phyloP scores from a whole-genome alignment of 2,329 filamentous ascomycete species.

The Colletotrichum sp. region DNA sequence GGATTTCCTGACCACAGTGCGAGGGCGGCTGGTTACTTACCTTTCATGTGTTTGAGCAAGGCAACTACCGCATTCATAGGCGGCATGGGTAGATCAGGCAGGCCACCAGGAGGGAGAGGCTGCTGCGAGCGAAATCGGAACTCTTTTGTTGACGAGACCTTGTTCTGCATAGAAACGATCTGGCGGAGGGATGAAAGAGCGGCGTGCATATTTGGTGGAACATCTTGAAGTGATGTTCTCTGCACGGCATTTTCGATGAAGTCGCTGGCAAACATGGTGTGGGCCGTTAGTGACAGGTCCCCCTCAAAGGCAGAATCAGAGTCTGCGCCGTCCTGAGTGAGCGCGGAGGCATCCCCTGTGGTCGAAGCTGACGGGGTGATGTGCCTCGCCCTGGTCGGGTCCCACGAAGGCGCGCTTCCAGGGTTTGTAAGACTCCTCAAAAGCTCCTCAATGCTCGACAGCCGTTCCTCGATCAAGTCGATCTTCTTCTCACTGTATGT shows the following conservation, averaged over 20 bases:
- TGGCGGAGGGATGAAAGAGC: constrained; percentile 57
- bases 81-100: constrained; percentile 60
- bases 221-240: constrained; percentile 48
- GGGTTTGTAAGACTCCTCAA: constrained; percentile 41
- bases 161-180: constrained; percentile 57
- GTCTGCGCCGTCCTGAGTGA: constrained; percentile 40
- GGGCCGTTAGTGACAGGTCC: constrained; percentile 53
- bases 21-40: constrained; percentile 26
- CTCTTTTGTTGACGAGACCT: constrained; percentile 43
- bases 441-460: constrained; percentile 49
- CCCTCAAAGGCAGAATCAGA: constrained; percentile 50
- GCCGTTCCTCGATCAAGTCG: constrained; percentile 49
- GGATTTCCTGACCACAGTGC: too few species aligned
- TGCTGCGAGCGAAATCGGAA: constrained; percentile 52
- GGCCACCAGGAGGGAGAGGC: constrained; percentile 47
- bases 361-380: constrained; percentile 25
- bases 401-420: constrained; percentile 2
- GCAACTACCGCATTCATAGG: constrained; percentile 55
- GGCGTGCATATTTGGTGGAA: constrained; percentile 56
- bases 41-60: constrained; percentile 53
- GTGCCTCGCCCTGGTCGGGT: constrained; percentile 18
- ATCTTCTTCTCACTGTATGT: constrained; percentile 57
- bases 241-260: constrained; percentile 59
- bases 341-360: constrained; percentile 15
- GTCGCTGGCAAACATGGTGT: constrained; percentile 59